Evolutionary conservation across 345 rosid species (phyloP), one percentile per base, ranked within the genome.

Genomic region (Populus ilicifolia): DNA sequence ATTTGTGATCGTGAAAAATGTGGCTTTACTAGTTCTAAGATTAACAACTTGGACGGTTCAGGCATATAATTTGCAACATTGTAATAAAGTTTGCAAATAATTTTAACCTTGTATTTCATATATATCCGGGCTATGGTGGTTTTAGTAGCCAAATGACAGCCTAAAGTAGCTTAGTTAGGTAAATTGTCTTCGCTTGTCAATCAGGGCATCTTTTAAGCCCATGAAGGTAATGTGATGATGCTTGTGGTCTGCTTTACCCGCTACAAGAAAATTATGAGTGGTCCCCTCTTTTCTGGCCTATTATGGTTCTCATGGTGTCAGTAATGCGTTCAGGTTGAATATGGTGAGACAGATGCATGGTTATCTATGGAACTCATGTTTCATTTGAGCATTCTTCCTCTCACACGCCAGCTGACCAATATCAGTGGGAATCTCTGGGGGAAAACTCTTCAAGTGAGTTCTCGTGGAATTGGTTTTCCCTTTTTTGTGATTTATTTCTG

Each of bases 361-460:
- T 84, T 96, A 76, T 91, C 99, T 36, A 86, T 96, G 99, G 99
- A 96, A 88, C 95, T 96, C 77, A 92, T 93, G 99, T 92, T 96
- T 88, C 96, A 92, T 89, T 75, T 96, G 80, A 93, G 97, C 73
- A 85, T 89, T 86, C 98, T 96, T 85, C 99, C 99, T 63, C 99
- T 96, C 77, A 96, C 99, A 16, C 98, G 97, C 59, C 97, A 96
- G 87, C 89, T 96, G 75, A 93, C 99, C 52, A 93, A 93, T 82
- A 96, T 96, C 80, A 93, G 99, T 80, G 98, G 99, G 74, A 96
- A 96, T 84, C 97, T 96, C 41, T 96, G 99, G 99, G 94, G 95
- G 29, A 92, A 89, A 88, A 92, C 98, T 77, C 96, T 96, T 83
- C 99, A 93, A 88, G 99, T 96, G 83, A 87, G 89, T 86, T 9